Evolutionary conservation across 1,284 basidiomycete species (phyloP), one percentile per base, ranked within the genome.

Genomic region (Phlebopus sp.): DNA sequence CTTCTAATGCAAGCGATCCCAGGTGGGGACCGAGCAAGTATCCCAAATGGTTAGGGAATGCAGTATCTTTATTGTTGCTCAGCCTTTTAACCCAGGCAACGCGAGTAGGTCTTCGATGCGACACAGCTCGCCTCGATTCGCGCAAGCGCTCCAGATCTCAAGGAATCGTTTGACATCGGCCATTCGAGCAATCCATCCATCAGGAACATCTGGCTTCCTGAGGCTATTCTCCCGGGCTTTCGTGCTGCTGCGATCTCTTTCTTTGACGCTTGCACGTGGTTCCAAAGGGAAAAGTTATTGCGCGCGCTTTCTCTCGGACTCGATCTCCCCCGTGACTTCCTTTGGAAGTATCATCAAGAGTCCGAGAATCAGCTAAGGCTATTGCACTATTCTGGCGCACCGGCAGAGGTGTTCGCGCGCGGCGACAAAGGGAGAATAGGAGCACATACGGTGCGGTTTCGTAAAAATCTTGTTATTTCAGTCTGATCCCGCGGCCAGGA

Each of bases 281-380:
- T 64, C 17, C 46, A 57, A 42, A 50, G 59, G 5, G 55, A 60
- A 42, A 58, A 55, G 50, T 52, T 60, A 7, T 47, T 69, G n/a
- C 52, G 45, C 19, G 64, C 66, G 9, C 56, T 72, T 25, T 66
- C 68, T 8, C 46, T 71, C 9, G 67, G 69, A 58, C 49, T 54
- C 17, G 32, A 31, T 18, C 39, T 54, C 21, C 53, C 42, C 17
- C 51, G 34, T 4, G 44, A 58, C 29, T 55, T 59, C 39, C 58
- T 64, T 21, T 47, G 49, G 6, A 46, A 54, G 13, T 59, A 59
- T 23, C 66, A 67, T 23, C 51, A 60, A n/a, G 55, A 61, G 13
- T 63, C 46, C 3, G 66, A 69, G 38, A 70, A 68, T 50, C 68
- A 70, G 25, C 55, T 72, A 34, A 58, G 71, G 37, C 55, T 73